Base-by-base conservation (phyloP, 2,329 filamentous ascomycete species). In the Fusarium sacchari region DNA sequence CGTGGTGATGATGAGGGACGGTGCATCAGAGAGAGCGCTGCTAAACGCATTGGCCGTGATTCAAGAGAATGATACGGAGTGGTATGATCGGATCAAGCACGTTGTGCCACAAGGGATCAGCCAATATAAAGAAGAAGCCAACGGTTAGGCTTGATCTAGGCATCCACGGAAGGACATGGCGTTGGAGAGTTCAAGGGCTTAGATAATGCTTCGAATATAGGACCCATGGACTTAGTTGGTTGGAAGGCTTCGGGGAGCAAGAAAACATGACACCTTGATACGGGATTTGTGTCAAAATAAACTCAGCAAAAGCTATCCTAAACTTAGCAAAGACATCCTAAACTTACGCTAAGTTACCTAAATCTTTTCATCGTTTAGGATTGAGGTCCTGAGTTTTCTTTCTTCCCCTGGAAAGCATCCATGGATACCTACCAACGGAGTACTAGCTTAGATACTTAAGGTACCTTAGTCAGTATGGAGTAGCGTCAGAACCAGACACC, bases 1-100 rank as follows among this genome's bases (percentile, higher is more conserved):
- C 37, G 64, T 73, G 32, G 73, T 75, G 22, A 77, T 77, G 65
- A 64, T 73, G 64, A 73, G 56, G 36, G 67, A 68, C 17, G 73
- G 75, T 55, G 62, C 61, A 43, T 62, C 69, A 15, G 75, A 77
- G 44, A 64, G 56, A 39, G 61, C 60, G 11, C 40, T 77, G 32
- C 37, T 63, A n/a, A 67, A 76, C 47, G 73, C 75, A 34, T 69
- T 77, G 17, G 49, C 63, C 24, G 69, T 77, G 58, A 58, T 77
- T 34, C 67, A 62, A 36, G 64, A 69, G 34, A 73, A 75, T 43
- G 69, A 77, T 32, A 24, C 26, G 12, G 60, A 24, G 26, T 77
- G 73, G 75, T 60, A 72, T 67, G 64, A 71, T 34, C 62, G 64
- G 24, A 62, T 75, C 44, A 67, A 55, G 53, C 50, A 72, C 34